phyloP scores from a whole-genome alignment of 31 red algal species.

The Endocladia muricata region DNA sequence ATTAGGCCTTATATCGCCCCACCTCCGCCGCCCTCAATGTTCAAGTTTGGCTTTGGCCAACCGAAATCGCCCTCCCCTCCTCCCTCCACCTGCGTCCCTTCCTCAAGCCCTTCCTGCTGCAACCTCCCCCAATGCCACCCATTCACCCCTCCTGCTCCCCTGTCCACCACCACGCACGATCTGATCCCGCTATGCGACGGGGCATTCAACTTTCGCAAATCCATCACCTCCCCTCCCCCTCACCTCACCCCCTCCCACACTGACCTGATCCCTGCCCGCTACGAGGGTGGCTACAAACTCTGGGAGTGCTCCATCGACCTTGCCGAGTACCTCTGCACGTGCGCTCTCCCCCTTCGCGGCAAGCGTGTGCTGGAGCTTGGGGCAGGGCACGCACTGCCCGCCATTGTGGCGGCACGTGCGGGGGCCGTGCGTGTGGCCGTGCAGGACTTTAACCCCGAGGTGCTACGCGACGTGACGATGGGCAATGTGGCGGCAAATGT shows the following conservation, averaged over 20 bases:
- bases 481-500: constrained; percentile 55
- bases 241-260: constrained; percentile 17
- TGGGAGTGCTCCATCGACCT: constrained; percentile 88
- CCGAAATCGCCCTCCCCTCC: background rate
- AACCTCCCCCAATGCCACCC: background rate
- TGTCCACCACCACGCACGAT: background rate
- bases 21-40: background rate
- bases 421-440: constrained; percentile 35
- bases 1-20: background rate
- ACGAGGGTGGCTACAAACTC: constrained; percentile 93
- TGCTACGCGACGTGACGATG: constrained; percentile 44
- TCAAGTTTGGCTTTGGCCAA: background rate
- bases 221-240: constrained; percentile 1
- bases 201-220: constrained; percentile 12
- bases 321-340: constrained; percentile 6
- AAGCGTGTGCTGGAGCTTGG: constrained; percentile 76
- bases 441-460: constrained; percentile 74
- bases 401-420: constrained; percentile 33
- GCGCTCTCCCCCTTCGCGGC: background rate
- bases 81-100: background rate
- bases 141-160: background rate
- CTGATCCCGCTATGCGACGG: background rate
- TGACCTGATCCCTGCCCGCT: constrained; percentile 69
- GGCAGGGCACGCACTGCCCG: constrained; percentile 77
- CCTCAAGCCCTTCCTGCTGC: background rate